Percentiles rank a stretch among this genome's conserved stretches.
Evolutionary conservation across 306 rosid genomes (phyloP).

Genomic region (Senna siamea): DNA sequence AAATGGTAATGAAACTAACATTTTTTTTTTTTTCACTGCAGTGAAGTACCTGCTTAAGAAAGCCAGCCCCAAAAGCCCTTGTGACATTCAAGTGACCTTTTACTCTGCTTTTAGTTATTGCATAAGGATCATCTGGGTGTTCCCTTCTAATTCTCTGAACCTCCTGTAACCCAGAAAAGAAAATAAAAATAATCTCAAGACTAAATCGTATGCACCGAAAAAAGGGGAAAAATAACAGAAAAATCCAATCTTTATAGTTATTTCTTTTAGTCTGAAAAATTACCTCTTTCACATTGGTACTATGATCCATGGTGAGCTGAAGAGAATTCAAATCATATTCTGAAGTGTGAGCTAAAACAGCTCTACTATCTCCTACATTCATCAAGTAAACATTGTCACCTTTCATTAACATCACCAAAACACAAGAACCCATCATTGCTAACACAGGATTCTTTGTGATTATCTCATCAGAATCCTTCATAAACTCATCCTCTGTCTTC

Average conservation of each 20-base stretch:
- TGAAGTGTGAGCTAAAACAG: constrained; percentile 55
- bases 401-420: constrained; percentile 84
- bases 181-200: background rate
- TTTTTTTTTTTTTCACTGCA: too few relatives aligned
- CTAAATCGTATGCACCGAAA: too few relatives aligned
- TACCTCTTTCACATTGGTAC: constrained; percentile 70
- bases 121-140: constrained; percentile 62
- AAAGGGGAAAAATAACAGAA: background rate
- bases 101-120: constrained; percentile 55
- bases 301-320: constrained; percentile 84
- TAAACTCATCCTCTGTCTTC: constrained; percentile 64
- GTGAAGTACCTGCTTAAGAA: constrained; percentile 95
- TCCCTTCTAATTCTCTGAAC: constrained; percentile 62
- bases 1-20: too few relatives aligned
- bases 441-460: constrained; percentile 62
- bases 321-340: constrained; percentile 43
- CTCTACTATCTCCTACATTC: constrained; percentile 93
- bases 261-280: background rate
- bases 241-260: background rate
- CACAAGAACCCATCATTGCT: constrained; percentile 95
- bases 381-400: constrained; percentile 81
- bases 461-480: constrained; percentile 57
- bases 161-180: constrained; percentile 39
- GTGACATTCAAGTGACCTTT: constrained; percentile 86
- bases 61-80: constrained; percentile 88